Evolutionary conservation across 2,329 filamentous ascomycete species (phyloP).

Genomic region (Colletotrichum spinosum): DNA sequence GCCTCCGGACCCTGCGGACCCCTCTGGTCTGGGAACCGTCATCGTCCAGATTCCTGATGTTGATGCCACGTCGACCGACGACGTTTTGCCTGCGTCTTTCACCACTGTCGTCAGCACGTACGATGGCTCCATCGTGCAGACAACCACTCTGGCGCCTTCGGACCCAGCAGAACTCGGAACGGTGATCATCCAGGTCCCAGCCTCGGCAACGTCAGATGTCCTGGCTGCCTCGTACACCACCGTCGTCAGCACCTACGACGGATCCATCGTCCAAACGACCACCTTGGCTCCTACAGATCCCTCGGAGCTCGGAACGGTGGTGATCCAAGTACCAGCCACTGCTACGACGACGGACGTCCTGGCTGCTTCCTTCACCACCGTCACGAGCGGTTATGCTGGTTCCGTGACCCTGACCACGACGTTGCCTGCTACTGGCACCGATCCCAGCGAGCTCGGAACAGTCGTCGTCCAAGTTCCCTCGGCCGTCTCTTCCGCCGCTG

Average conservation of each 20-base stretch:
- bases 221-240: not conserved
- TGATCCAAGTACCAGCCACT: slow-evolving; percentile 3
- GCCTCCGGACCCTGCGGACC: not conserved
- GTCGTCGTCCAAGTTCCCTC: no score
- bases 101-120: not conserved
- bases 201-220: not conserved
- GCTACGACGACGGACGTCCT: not conserved
- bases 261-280: not conserved
- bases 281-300: not conserved
- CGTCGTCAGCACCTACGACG: not conserved
- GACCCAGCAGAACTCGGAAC: not conserved
- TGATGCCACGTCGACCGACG: not conserved
- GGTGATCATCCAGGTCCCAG: slow-evolving; percentile 4
- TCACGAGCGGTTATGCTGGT: not conserved
- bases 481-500: not conserved
- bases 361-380: not conserved
- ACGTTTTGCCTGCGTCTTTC: not conserved
- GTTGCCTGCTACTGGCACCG: not conserved
- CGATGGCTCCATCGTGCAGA: not conserved
- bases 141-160: not conserved
- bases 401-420: not conserved
- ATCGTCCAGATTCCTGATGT: slow-evolving; percentile 13
- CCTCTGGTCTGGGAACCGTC: slow-evolving; percentile 18
- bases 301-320: slow-evolving; percentile 1
- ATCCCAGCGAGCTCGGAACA: no score